Conservation (phyloP, 257 asterid species). For the Verbena officinalis region DNA sequence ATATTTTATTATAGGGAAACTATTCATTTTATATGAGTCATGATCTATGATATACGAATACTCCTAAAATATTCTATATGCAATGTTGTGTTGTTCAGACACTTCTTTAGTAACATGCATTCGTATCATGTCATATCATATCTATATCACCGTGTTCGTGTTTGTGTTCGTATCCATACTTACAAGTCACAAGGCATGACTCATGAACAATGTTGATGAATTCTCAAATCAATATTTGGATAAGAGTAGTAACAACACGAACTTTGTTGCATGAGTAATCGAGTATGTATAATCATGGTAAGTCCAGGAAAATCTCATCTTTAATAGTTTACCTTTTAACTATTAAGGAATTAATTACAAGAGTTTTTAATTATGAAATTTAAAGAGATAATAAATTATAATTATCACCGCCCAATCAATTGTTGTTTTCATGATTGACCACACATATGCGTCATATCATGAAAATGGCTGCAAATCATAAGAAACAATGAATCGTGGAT, state of each 20-base stretch:
- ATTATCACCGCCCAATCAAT: constrained; percentile 17
- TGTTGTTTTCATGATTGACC: background rate
- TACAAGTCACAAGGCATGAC: too few species aligned
- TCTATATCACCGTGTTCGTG: too few species aligned
- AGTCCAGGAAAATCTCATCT: background rate
- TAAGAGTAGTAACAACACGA: background rate
- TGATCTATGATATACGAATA: too few species aligned
- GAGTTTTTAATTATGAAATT: background rate
- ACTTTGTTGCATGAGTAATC: too few species aligned
- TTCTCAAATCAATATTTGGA: background rate
- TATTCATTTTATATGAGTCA: too few species aligned
- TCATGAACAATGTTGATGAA: too few species aligned
- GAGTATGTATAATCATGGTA: background rate
- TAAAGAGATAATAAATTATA: background rate
- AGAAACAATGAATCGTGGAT: constrained; percentile 25
- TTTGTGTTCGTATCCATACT: too few species aligned
- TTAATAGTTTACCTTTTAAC: background rate
- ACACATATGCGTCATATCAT: background rate
- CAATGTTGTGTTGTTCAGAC: too few species aligned
- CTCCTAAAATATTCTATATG: too few species aligned
- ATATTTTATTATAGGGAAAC: too few species aligned
- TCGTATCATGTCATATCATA: too few species aligned
- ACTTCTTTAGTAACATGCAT: too few species aligned
- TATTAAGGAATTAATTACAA: background rate
- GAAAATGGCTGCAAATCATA: background rate